Conservation (phyloP, 192 early-diverging fungal species). For the Backusella westeae region DNA sequence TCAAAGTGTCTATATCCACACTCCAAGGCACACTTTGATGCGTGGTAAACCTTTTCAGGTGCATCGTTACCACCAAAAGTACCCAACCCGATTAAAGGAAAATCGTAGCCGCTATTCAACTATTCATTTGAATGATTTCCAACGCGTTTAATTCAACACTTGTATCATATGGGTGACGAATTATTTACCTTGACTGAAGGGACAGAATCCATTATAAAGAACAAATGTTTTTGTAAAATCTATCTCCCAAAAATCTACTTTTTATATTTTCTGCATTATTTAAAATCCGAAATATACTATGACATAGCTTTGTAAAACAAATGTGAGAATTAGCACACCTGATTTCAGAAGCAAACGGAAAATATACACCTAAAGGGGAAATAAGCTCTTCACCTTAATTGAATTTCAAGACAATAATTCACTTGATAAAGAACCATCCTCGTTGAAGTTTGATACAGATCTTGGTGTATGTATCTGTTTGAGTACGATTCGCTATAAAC, state of each 20-base stretch:
- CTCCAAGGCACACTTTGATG: conserved; percentile 24
- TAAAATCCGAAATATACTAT: background rate
- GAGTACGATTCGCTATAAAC: too few species aligned
- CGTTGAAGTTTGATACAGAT: too few species aligned
- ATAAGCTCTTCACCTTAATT: background rate
- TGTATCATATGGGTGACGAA: background rate
- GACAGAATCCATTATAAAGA: background rate
- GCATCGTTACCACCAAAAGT: conserved; percentile 24
- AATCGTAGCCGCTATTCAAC: conserved; percentile 26
- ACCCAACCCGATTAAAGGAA: conserved; percentile 23
- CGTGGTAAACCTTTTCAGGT: conserved; percentile 24
- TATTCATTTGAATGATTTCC: background rate
- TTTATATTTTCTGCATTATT: background rate
- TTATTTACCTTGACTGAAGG: background rate
- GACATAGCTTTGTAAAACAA: background rate
- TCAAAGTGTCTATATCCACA: conserved; percentile 71
- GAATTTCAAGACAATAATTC: background rate
- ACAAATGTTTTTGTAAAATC: background rate
- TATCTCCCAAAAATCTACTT: background rate
- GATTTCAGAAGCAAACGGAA: background rate
- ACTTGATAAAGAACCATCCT: too few species aligned
- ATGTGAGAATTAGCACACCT: background rate
- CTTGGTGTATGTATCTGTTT: too few species aligned
- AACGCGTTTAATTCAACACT: background rate
- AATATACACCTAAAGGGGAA: background rate